A percentile compares a stretch with the other conserved stretches of the same genome.
phyloP scores from a whole-genome alignment of 2,329 filamentous ascomycete species.

The Juglanconis sp. region DNA sequence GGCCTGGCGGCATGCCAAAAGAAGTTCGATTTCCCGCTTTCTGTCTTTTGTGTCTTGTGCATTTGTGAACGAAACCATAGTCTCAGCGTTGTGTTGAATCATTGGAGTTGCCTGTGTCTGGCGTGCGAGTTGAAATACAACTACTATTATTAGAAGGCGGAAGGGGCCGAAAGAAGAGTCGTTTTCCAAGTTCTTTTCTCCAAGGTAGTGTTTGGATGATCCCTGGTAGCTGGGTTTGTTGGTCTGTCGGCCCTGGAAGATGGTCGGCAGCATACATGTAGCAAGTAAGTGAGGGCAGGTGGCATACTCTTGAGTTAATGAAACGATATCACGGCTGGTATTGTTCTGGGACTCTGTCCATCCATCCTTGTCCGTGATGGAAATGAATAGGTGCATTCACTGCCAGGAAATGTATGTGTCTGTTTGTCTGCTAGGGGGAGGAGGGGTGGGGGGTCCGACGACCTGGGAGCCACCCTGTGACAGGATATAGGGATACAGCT shows the following conservation, averaged over 20 bases:
- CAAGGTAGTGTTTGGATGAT: neutral
- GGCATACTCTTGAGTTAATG: neutral
- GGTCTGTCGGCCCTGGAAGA: slow-evolving; percentile 7
- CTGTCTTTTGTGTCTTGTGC: slow-evolving; percentile 1
- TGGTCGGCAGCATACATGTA: neutral
- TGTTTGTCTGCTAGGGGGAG: too few relatives aligned
- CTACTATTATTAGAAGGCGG: neutral
- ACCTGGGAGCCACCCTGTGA: too few relatives aligned
- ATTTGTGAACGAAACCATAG: slow-evolving; percentile 10
- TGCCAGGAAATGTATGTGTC: too few relatives aligned
- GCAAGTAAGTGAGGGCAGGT: neutral
- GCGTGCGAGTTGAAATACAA: slow-evolving; percentile 9
- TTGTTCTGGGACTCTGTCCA: neutral
- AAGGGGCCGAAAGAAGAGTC: neutral
- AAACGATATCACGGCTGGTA: slow-evolving; percentile 18
- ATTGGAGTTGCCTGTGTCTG: slow-evolving; percentile 18
- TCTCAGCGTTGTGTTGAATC: neutral
- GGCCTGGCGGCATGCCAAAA: slow-evolving; percentile 9
- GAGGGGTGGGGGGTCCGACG: too few relatives aligned
- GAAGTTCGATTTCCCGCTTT: slow-evolving; percentile 19
- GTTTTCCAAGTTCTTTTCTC: neutral
- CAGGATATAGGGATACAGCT: too few relatives aligned
- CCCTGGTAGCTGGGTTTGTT: neutral
- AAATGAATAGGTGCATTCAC: too few relatives aligned
- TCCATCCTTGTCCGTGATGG: too few relatives aligned